Evolutionary conservation across 2,329 filamentous ascomycete genomes (phyloP), one percentile per base, ranked within the genome.

Genomic region (Xylaria arbuscula): DNA sequence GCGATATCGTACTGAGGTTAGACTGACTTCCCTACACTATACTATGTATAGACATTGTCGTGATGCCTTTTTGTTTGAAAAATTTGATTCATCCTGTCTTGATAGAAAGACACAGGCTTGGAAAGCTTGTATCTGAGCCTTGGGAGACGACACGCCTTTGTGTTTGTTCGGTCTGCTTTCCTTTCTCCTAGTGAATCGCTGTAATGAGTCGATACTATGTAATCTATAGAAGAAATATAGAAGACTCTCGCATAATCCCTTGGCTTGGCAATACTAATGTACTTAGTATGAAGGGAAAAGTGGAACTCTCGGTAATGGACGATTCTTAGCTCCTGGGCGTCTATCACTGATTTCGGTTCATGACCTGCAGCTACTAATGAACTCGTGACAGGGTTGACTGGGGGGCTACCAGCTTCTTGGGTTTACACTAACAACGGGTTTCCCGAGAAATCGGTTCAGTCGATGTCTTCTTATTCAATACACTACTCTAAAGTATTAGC

Each of bases 371-470:
- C 13, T 19, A n/a, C 38, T 54, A 48, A 42, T 58, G 17, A 56
- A 22, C 65, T 60, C 24, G 60, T 66, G 62, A 68, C 53, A 17
- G 22, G 36, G 22, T 42, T 56, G 22, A 53, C 40, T 32, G n/a
- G 57, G 28, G 47, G 54, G 57, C 50, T 62, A 68, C 62, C 66
- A 42, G 19, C 7, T 57, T 38, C n/a, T 32, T 62, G 62, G 66
- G 51, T 61, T 22, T 55, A 13, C 17, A 53, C 40, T 50, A 57
- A 19, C 42, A 38, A 56, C 40, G 42, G 45, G 3, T 36, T 34
- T 42, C 36, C 57, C 45, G n/a, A 11, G n/a, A 36, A 24, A 34
- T 17, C 22, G 28, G 42, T 17, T 45, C 19, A 7, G 55, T 58
- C 22, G 55, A 28, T n/a, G 10, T 42, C 51, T 47, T 58, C 53